Evolutionary conservation across 768 basidiomycete species (phyloP), one percentile per base, ranked within the genome.

Genomic region (Mycena leptocephala): DNA sequence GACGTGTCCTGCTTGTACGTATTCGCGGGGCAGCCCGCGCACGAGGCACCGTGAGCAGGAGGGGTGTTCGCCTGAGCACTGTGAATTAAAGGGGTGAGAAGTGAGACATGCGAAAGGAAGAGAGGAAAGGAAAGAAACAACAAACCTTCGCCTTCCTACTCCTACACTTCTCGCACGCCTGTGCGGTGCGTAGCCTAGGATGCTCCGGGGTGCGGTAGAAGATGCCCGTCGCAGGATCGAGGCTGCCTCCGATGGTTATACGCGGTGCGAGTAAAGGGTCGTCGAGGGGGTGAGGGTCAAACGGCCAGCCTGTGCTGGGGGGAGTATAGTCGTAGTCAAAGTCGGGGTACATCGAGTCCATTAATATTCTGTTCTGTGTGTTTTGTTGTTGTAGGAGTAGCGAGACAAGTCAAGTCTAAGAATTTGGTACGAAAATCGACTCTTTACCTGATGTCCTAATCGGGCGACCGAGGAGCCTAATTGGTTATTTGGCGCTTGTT

Each of bases 121-220:
- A n/a, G n/a, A n/a, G n/a, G n/a, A 26, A 28, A 33, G 63, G 37
- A 63, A 59, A 62, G 51, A 69, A 30, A 20, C 39, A 5, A 20
- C 53, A 18, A 2, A 94, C 94, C 89, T 95, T 95, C 35, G 93
- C 94, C 82, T 95, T 95, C 64, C 94, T 85, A 0, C 87, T 87
- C 18, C 94, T 89, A 81, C 94, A 95, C 81, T 93, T 93, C 79
- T 95, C 92, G 83, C 94, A 95, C 5, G 94, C 94, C 79, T 95
- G 94, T 0, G 92, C 91, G 0, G 94, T 95, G 63, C 94, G 89
- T 33, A 93, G 83, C 0, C 93, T 89, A 1, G 93, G 90, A 70
- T 93, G 92, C 77, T 94, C 92, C 0, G 91, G 89, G 0, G 91
- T 89, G 20, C 88, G 89, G 82, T 93, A 92, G 79, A 93, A 93